Base-by-base conservation (phyloP, 1,284 basidiomycete species). In the Omphalotus olearius region DNA sequence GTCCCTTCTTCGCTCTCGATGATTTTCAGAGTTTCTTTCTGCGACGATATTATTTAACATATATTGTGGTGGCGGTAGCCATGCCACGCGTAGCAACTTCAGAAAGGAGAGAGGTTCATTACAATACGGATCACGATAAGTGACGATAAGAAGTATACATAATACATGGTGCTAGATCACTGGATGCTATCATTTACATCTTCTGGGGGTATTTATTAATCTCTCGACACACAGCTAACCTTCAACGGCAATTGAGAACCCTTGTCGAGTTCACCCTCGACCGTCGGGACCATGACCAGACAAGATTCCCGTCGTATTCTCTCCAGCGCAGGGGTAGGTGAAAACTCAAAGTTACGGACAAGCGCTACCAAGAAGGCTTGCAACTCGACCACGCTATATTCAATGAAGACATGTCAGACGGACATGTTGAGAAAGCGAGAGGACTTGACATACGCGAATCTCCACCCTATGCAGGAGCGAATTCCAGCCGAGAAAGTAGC, bases 351-450 rank as follows among this genome's bases (percentile, higher is more conserved):
- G 49, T 71, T 68, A 45, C 69, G 62, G 39, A 80, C 53, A 4
- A 76, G 66, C 56, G 79, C 74, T 28, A 74, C 69, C 6, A 79
- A 62, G 60, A 82, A 74, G 0, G 71, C 66, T 54, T 79, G 77
- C 18, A 82, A 65, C 56, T 82, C 77, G 37, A 75, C 62, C 0
- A 79, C 59, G 6, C 69, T 73, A 37, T 9, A 38, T n/a, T 16
- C 9, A 13, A 11, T 6, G 4, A 14, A 25, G 7, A 13, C n/a
- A n/a, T 40, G 45, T 4, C 18, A 18, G 41, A 28, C 28, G 46
- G 25, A 13, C 33, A 38, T 14, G 7, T 39, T 10, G n/a, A 14
- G 6, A 9, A 54, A 38, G 17, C 51, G 28, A 52, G 57, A 53
- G 56, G 35, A 18, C 36, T 14, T 18, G 39, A 52, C 62, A 28